Evolutionary conservation across 106 monocot genomes (phyloP).

Genomic region (Phalaenopsis equestris): DNA sequence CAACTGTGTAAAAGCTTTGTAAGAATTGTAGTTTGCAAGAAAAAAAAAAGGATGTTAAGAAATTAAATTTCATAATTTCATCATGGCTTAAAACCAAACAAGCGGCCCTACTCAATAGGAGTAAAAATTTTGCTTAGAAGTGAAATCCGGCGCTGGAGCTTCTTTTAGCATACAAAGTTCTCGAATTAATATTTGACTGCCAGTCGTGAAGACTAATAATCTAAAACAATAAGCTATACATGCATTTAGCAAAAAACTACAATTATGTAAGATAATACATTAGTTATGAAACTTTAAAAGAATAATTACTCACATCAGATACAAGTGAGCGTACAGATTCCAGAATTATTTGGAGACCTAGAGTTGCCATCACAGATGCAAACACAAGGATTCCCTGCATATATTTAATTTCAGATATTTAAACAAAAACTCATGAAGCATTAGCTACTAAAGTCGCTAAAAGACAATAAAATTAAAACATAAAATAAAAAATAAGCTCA

Average conservation of each 20-base stretch:
- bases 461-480: neutral
- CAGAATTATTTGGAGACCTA: slow-evolving; percentile 92
- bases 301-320: slow-evolving; percentile 54
- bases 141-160: neutral
- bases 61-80: neutral
- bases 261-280: neutral
- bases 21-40: neutral
- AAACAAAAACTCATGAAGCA: neutral
- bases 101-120: neutral
- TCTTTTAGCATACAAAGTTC: neutral
- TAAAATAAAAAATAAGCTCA: neutral
- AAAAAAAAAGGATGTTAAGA: neutral
- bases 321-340: slow-evolving; percentile 73
- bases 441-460: neutral
- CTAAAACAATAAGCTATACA: neutral
- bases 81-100: neutral
- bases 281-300: neutral
- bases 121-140: neutral
- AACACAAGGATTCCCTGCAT: slow-evolving; percentile 93
- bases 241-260: neutral
- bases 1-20: neutral
- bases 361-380: slow-evolving; percentile 97
- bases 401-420: neutral
- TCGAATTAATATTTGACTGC: neutral
- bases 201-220: neutral